These are phyloP conservation scores for Panicum miliaceum DNA, from an alignment of 176 grass and related monocot genomes.

Conservation along the genomic window DNA sequence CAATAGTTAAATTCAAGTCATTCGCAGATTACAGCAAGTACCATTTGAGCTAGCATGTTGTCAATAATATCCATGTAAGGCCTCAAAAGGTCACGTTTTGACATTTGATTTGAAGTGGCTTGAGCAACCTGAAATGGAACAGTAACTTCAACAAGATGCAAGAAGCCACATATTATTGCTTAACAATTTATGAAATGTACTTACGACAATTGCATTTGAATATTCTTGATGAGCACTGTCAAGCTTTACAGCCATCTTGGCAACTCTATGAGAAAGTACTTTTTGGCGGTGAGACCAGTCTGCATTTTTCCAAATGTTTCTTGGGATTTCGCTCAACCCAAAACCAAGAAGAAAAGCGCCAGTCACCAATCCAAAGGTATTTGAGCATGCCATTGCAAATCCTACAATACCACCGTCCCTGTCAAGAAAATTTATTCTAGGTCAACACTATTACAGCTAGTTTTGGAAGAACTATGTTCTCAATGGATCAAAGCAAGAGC, in stretches of 20 bases:
- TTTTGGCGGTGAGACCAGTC: slow-evolving; percentile 93
- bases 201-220: slow-evolving; percentile 98
- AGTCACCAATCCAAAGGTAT: slow-evolving; percentile 98
- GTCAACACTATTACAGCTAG: slow-evolving; percentile 10
- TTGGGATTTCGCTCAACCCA: slow-evolving; percentile 99
- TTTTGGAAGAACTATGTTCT: slow-evolving; percentile 18
- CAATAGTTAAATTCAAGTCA: slow-evolving; percentile 12
- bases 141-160: slow-evolving; percentile 18
- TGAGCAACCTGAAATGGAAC: slow-evolving; percentile 78
- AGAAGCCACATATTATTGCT: neutral
- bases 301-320: slow-evolving; percentile 93
- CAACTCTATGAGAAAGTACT: slow-evolving; percentile 87
- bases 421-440: slow-evolving; percentile 43
- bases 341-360: slow-evolving; percentile 99
- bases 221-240: slow-evolving; percentile 97
- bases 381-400: slow-evolving; percentile 98
- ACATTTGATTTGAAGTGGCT: slow-evolving; percentile 99
- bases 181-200: slow-evolving; percentile 39
- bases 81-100: slow-evolving; percentile 91
- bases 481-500: slow-evolving; percentile 6
- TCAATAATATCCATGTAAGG: slow-evolving; percentile 99
- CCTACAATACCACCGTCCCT: slow-evolving; percentile 92
- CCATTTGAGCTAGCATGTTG: slow-evolving; percentile 93
- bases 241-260: slow-evolving; percentile 96
- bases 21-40: slow-evolving; percentile 49